A percentile compares a stretch with the other conserved stretches of the same genome.
These are phyloP conservation scores for Talinum fruticosum DNA, from an alignment of 148 eudicot genomes.

Conservation along the genomic window DNA sequence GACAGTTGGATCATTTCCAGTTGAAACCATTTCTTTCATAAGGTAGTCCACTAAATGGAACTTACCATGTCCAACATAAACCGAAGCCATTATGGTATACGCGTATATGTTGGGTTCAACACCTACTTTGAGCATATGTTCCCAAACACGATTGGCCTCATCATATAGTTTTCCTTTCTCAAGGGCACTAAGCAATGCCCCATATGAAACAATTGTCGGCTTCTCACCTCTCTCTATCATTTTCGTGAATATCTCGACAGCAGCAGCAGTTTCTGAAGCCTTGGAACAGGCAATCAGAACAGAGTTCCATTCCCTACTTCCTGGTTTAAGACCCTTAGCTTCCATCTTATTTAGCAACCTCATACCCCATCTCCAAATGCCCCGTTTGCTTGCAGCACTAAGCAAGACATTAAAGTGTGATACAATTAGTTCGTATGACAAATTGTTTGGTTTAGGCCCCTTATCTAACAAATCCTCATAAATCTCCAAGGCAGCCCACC, in stretches of 20 bases:
- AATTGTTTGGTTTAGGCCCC: conserved; percentile 78
- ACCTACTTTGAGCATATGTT: conserved; percentile 77
- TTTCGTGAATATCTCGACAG: conserved; percentile 67
- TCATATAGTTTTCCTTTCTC: conserved; percentile 81
- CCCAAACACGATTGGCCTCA: conserved; percentile 79
- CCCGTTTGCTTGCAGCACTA: conserved; percentile 67
- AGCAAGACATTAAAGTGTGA: conserved; percentile 81
- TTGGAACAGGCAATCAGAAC: conserved; percentile 96
- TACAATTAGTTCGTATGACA: conserved; percentile 72
- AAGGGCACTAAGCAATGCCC: conserved; percentile 90
- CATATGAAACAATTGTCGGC: conserved; percentile 78
- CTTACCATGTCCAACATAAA: conserved; percentile 69
- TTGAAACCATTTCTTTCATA: conserved; percentile 60
- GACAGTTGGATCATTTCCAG: conserved; percentile 57
- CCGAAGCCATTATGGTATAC: conserved; percentile 88
- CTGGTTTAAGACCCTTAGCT: conserved; percentile 75
- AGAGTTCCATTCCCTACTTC: conserved; percentile 83
- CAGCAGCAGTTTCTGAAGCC: conserved; percentile 87
- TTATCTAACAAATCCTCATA: conserved; percentile 85
- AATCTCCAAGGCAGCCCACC: conserved; percentile 97
- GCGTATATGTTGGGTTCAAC: conserved; percentile 73
- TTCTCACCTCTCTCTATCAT: conserved; percentile 83
- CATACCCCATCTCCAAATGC: conserved; percentile 93
- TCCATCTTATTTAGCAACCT: conserved; percentile 85
- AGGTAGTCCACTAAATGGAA: conserved; percentile 57